phyloP scores from a whole-genome alignment of 2,329 filamentous ascomycete species.

The Cyphellophora attinorum region DNA sequence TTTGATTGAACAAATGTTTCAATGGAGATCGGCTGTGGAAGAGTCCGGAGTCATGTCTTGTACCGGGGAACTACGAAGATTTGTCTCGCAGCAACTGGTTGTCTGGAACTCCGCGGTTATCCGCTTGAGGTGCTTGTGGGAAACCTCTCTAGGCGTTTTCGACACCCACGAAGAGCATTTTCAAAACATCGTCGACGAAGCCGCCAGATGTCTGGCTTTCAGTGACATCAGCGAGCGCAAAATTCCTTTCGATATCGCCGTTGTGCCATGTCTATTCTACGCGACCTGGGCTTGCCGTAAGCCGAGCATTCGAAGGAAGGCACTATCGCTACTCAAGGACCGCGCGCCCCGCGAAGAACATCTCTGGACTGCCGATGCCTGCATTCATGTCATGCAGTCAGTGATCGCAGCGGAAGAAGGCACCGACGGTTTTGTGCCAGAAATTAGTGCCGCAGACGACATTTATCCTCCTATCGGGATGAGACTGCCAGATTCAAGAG shows the following conservation, averaged over 20 bases:
- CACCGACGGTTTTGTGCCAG: no score
- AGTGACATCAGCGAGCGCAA: background rate
- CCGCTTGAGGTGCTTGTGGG: no score
- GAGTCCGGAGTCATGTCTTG: no score
- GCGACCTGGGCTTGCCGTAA: constrained; percentile 23
- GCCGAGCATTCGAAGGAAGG: constrained; percentile 20
- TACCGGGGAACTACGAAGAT: no score
- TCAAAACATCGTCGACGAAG: background rate
- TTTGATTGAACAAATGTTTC: no score
- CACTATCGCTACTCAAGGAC: constrained; percentile 14
- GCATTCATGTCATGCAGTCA: background rate
- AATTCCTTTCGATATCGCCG: constrained; percentile 21
- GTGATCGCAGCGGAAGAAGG: background rate
- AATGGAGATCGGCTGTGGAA: no score
- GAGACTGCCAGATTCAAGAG: no score
- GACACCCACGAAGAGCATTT: background rate
- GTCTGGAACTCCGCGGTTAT: no score
- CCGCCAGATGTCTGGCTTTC: background rate
- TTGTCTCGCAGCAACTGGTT: no score
- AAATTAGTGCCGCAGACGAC: no score
- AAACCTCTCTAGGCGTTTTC: background rate
- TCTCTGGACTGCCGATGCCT: background rate
- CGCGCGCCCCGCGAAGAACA: background rate
- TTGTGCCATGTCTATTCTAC: constrained; percentile 23
- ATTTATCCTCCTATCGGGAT: no score